phyloP scores from a whole-genome alignment of 495 filamentous ascomycete genomes.

The Pseudomonodictys pantanalensis region DNA sequence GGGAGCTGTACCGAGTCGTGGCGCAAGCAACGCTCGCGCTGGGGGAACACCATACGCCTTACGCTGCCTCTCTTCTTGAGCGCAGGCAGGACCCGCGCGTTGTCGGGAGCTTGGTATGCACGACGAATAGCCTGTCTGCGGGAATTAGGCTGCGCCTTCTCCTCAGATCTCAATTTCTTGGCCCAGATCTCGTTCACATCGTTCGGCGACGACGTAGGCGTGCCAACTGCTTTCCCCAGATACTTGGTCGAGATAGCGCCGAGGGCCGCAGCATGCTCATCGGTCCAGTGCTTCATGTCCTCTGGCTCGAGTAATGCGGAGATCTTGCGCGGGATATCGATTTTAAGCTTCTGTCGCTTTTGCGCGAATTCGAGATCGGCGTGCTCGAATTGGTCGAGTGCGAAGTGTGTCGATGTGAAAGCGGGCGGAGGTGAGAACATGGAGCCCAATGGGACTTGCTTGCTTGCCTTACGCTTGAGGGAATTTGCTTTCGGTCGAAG shows the following conservation, averaged over 20 bases:
- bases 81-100: neutral
- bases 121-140: neutral
- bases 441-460: neutral
- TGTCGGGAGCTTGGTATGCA: neutral
- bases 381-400: conserved; percentile 8
- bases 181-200: neutral
- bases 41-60: conserved; percentile 4
- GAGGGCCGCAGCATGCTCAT: no score
- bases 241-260: neutral
- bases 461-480: neutral
- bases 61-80: conserved; percentile 9
- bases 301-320: neutral
- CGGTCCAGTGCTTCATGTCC: neutral
- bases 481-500: neutral
- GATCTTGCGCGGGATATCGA: neutral
- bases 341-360: neutral
- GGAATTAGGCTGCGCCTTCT: neutral
- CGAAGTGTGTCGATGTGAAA: neutral
- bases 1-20: neutral
- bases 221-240: neutral
- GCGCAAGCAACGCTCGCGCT: neutral
- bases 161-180: conserved; percentile 2
- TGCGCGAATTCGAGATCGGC: neutral
- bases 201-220: neutral
- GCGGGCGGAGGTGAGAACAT: neutral